phyloP scores from a whole-genome alignment of 163 green algal genomes.

The Chloromonas sp. region DNA sequence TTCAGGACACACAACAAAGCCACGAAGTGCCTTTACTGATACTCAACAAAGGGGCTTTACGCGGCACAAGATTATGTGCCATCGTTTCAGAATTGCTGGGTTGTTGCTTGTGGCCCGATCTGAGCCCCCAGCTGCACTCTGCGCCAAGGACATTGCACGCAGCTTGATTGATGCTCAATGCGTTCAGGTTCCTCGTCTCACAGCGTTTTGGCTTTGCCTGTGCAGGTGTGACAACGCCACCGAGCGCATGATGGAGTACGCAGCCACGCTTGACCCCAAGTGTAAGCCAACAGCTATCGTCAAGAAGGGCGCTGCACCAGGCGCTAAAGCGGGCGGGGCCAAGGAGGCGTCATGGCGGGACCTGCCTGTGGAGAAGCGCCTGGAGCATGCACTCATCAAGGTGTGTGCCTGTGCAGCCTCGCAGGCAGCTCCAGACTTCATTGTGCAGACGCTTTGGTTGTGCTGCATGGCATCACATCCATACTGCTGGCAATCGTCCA shows the following conservation, averaged over 20 bases:
- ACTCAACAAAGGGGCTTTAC: not conserved
- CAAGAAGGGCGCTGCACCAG: slow-evolving; percentile 30
- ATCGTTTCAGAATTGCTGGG: too few species aligned
- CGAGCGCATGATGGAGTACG: slow-evolving; percentile 89
- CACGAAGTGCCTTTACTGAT: too few species aligned
- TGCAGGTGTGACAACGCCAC: slow-evolving; percentile 66
- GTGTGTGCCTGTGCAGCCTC: slow-evolving; percentile 1
- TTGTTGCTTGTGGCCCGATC: not conserved
- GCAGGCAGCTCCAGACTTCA: not conserved
- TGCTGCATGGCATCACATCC: not conserved
- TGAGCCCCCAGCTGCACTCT: not conserved
- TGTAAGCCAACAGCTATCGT: slow-evolving; percentile 58
- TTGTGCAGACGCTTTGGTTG: not conserved
- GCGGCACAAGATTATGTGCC: not conserved
- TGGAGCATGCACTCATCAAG: slow-evolving; percentile 93
- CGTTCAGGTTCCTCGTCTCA: not conserved
- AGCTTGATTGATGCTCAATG: not conserved
- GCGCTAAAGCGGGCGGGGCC: slow-evolving; percentile 10
- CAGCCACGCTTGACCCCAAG: slow-evolving; percentile 81
- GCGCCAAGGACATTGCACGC: not conserved
- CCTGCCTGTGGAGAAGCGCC: slow-evolving; percentile 71
- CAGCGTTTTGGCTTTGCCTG: not conserved
- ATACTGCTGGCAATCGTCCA: too few species aligned
- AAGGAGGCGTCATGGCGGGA: slow-evolving; percentile 75
- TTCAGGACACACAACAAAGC: not conserved